These are phyloP conservation scores for Climacium dendroides DNA, from an alignment of 225 moss, liverwort and hornwort species.

Conservation along the genomic window DNA sequence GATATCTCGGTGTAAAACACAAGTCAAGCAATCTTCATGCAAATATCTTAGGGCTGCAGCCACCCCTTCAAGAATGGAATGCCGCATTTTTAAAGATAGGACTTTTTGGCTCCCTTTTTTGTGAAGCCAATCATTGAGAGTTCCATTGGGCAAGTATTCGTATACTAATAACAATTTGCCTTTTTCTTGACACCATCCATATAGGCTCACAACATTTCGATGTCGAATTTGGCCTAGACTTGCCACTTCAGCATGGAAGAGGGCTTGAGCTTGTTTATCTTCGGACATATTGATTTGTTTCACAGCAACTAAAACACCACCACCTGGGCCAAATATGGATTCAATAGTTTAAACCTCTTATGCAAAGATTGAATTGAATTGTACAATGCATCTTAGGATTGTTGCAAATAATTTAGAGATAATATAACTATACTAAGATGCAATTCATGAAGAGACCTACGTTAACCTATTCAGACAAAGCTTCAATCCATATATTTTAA, in stretches of 20 bases:
- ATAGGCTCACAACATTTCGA: not conserved
- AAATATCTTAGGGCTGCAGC: too few species aligned
- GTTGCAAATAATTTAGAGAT: not conserved
- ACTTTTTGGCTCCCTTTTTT: too few species aligned
- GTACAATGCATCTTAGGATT: rapidly evolving
- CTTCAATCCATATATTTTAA: too few species aligned
- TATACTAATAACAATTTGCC: not conserved
- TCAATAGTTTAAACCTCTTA: not conserved
- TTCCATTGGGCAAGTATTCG: too few species aligned
- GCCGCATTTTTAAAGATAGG: too few species aligned
- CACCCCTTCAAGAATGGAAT: too few species aligned
- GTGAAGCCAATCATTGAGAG: too few species aligned
- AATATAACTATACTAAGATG: too few species aligned
- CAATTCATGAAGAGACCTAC: too few species aligned
- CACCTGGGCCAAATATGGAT: not conserved
- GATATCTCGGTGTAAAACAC: too few species aligned
- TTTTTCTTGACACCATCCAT: not conserved
- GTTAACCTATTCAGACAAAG: too few species aligned
- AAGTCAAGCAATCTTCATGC: too few species aligned
- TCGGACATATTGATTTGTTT: not conserved
- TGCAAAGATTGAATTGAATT: rapidly evolving
- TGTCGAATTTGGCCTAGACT: not conserved
- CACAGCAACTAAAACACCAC: not conserved
- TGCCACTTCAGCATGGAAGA: not conserved
- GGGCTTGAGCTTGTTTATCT: not conserved